phyloP scores from a whole-genome alignment of 805 yeast genomes.

The Yarrowia sp. region DNA sequence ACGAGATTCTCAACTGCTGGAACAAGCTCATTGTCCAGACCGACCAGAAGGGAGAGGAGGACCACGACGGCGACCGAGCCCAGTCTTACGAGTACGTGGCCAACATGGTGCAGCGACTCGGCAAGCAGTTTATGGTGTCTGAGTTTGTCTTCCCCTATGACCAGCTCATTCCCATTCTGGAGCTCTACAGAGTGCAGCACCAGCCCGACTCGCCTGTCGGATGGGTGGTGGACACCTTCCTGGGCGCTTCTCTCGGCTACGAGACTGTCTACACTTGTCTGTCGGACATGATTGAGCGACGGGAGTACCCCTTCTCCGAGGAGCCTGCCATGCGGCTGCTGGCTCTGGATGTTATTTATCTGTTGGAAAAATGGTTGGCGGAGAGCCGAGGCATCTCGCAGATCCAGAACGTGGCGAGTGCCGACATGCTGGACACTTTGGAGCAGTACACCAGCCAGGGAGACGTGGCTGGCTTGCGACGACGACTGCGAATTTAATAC shows the following conservation, averaged over 20 bases:
- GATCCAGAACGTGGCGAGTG: constrained; percentile 15
- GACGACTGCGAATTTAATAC: constrained; percentile 34
- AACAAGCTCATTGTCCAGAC: constrained; percentile 67
- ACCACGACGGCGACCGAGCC: constrained; percentile 44
- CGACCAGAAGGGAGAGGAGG: constrained; percentile 46
- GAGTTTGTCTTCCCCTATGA: constrained; percentile 83
- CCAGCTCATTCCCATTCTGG: constrained; percentile 69
- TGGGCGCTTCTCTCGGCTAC: constrained; percentile 49
- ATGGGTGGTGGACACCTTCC: constrained; percentile 53
- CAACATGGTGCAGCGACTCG: constrained; percentile 56
- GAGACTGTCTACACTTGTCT: constrained; percentile 47
- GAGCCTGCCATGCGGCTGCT: constrained; percentile 42
- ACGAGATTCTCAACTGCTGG: constrained; percentile 85
- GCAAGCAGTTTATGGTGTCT: constrained; percentile 67
- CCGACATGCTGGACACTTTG: constrained; percentile 20
- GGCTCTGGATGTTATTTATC: constrained; percentile 46
- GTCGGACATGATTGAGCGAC: constrained; percentile 47
- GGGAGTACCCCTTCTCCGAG: constrained; percentile 49
- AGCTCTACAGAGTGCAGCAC: constrained; percentile 60
- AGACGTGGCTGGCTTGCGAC: constrained; percentile 19
- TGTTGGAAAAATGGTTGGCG: constrained; percentile 44
- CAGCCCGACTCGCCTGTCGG: constrained; percentile 53
- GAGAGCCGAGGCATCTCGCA: constrained; percentile 40
- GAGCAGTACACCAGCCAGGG: constrained; percentile 25
- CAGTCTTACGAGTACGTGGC: constrained; percentile 53